These are phyloP conservation scores for Pseudognaphalium luteoalbum DNA, from an alignment of 129 eudicot species.

Conservation along the genomic window DNA sequence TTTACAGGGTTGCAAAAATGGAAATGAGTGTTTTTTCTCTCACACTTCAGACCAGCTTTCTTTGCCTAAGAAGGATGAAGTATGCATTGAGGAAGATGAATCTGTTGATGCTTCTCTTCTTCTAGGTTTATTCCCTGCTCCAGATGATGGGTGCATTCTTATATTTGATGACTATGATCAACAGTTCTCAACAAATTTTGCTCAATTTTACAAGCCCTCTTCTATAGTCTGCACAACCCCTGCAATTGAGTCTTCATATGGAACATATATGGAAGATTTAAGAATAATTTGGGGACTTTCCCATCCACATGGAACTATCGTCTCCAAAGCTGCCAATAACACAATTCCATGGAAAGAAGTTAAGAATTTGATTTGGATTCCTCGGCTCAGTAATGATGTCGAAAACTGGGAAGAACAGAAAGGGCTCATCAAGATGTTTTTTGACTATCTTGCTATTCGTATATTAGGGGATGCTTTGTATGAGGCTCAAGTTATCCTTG, in stretches of 20 bases:
- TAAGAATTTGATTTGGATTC: slow-evolving; percentile 75
- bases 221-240: slow-evolving; percentile 60
- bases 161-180: slow-evolving; percentile 63
- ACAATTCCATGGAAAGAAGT: slow-evolving; percentile 63
- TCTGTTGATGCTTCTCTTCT: slow-evolving; percentile 50
- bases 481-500: slow-evolving; percentile 54
- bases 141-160: slow-evolving; percentile 57
- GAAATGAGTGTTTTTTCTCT: slow-evolving; percentile 65
- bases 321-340: slow-evolving; percentile 40
- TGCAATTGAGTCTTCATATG: slow-evolving; percentile 21
- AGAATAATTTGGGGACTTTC: slow-evolving; percentile 50
- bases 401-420: slow-evolving; percentile 58
- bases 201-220: slow-evolving; percentile 48
- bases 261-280: slow-evolving; percentile 39
- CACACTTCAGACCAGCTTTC: slow-evolving; percentile 50
- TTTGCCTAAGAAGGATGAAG: slow-evolving; percentile 29
- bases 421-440: slow-evolving; percentile 48
- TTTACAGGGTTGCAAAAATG: slow-evolving; percentile 88
- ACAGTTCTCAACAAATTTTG: slow-evolving; percentile 52
- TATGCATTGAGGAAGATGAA: slow-evolving; percentile 54
- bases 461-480: slow-evolving; percentile 57
- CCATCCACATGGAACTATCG: slow-evolving; percentile 57
- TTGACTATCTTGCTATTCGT: slow-evolving; percentile 66
- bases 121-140: slow-evolving; percentile 52
- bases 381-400: slow-evolving; percentile 39